Conservation (phyloP, 1,284 basidiomycete genomes). For the Flammula alnicola region DNA sequence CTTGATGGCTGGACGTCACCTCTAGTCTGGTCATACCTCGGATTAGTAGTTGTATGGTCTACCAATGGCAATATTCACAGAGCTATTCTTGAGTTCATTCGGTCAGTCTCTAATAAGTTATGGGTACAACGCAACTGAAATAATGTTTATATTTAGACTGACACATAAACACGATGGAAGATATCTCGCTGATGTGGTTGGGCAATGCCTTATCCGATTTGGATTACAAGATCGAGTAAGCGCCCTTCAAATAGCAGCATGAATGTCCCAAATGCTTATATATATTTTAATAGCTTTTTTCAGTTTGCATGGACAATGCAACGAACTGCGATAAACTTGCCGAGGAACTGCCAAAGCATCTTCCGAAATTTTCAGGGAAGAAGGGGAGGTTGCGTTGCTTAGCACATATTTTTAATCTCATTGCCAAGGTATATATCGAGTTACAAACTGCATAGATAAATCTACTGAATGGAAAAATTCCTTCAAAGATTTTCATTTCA, state of each 20-base stretch:
- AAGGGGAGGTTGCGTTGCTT: neutral
- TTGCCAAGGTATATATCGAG: slow-evolving; percentile 7
- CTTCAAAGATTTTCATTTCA: too few species aligned
- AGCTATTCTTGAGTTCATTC: slow-evolving; percentile 35
- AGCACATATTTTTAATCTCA: slow-evolving; percentile 6
- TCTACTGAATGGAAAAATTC: too few species aligned
- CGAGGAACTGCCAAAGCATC: slow-evolving; percentile 16
- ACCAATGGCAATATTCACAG: slow-evolving; percentile 28
- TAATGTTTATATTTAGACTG: slow-evolving; percentile 23
- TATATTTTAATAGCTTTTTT: slow-evolving; percentile 1
- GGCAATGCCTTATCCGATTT: slow-evolving; percentile 31
- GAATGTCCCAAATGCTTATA: too few species aligned
- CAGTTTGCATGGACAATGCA: slow-evolving; percentile 23
- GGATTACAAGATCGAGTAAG: slow-evolving; percentile 27
- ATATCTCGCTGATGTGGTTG: slow-evolving; percentile 32
- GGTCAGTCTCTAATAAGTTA: slow-evolving; percentile 19
- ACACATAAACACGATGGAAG: slow-evolving; percentile 31
- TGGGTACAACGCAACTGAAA: neutral
- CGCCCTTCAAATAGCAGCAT: neutral
- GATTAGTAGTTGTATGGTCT: slow-evolving; percentile 36
- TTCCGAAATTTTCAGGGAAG: slow-evolving; percentile 24
- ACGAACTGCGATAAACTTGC: slow-evolving; percentile 20
- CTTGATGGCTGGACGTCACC: slow-evolving; percentile 40
- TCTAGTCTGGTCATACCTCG: slow-evolving; percentile 31
- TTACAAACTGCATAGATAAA: too few species aligned